A percentile compares a stretch with the other conserved stretches of the same genome.
phyloP scores from a whole-genome alignment of 495 filamentous ascomycete species.

The Sordaria brevicollis region DNA sequence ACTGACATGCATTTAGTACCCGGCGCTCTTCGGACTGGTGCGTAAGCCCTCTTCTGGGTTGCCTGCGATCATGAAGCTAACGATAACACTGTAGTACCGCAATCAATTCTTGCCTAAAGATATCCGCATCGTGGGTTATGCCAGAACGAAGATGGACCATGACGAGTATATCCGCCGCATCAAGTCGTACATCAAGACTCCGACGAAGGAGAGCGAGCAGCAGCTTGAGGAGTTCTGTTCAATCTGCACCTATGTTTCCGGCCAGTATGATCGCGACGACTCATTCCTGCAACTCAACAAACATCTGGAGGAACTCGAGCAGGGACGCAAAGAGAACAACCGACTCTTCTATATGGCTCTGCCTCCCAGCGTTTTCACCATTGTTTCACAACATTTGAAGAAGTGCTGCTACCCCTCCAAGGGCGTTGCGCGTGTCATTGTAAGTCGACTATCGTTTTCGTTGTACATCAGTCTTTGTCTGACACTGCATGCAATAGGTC shows the following conservation, averaged over 20 bases:
- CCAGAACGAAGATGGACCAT: slow-evolving; percentile 98
- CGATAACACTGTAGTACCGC: slow-evolving; percentile 54
- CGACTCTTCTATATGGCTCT: slow-evolving; percentile 99
- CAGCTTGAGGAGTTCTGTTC: slow-evolving; percentile 83
- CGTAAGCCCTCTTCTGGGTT: slow-evolving; percentile 29
- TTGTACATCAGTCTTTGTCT: background rate
- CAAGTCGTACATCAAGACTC: slow-evolving; percentile 97
- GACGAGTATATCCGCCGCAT: slow-evolving; percentile 88
- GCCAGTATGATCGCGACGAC: slow-evolving; percentile 96
- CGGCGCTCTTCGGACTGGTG: slow-evolving; percentile 96
- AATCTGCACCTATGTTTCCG: slow-evolving; percentile 85
- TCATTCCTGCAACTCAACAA: slow-evolving; percentile 81
- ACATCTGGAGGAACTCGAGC: slow-evolving; percentile 83
- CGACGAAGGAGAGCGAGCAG: slow-evolving; percentile 94
- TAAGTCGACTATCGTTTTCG: slow-evolving; percentile 30
- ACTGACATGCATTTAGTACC: slow-evolving; percentile 56
- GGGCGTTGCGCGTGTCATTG: slow-evolving; percentile 89
- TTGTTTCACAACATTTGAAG: slow-evolving; percentile 94
- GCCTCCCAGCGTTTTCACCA: slow-evolving; percentile 94
- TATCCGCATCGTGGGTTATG: slow-evolving; percentile 97
- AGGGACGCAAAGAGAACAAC: slow-evolving; percentile 71
- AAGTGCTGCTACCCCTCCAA: slow-evolving; percentile 86
- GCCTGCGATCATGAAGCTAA: slow-evolving; percentile 15
- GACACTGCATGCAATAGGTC: slow-evolving; percentile 45
- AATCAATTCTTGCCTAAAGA: slow-evolving; percentile 98